phyloP scores from a whole-genome alignment of 805 yeast species.

The Candida awuae region DNA sequence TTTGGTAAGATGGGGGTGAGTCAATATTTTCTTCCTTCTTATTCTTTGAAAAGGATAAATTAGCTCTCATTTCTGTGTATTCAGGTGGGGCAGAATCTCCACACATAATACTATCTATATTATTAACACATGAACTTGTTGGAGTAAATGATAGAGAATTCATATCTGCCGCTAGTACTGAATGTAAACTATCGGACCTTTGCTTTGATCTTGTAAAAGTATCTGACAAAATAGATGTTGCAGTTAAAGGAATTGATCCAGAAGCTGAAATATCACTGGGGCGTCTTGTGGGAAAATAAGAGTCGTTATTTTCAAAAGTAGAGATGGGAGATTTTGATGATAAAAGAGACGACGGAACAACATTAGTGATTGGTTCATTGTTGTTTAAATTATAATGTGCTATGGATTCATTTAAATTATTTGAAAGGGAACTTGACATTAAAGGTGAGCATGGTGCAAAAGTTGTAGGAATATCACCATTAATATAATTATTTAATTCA shows the following conservation, averaged over 20 bases:
- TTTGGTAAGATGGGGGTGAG: constrained; percentile 24
- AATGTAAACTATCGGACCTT: constrained; percentile 3
- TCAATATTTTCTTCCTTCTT: constrained; percentile 17
- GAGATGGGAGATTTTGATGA: constrained; percentile 1
- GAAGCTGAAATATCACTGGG: not conserved
- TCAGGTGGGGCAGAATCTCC: constrained; percentile 3
- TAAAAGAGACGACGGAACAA: constrained; percentile 8
- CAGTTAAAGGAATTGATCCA: not conserved
- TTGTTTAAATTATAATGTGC: constrained; percentile 9
- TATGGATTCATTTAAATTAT: constrained; percentile 24
- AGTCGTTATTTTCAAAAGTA: not conserved
- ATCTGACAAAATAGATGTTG: constrained; percentile 8
- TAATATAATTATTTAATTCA: constrained; percentile 7
- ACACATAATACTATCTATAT: constrained; percentile 9
- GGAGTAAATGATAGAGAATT: not conserved
- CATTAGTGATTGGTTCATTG: constrained; percentile 25
- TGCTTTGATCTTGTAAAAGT: constrained; percentile 8
- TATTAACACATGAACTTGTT: not conserved
- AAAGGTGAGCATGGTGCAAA: constrained; percentile 40
- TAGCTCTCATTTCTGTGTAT: constrained; percentile 1
- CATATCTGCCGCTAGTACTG: constrained; percentile 4
- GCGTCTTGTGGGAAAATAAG: not conserved
- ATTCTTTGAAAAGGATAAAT: constrained; percentile 17
- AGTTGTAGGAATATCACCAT: constrained; percentile 33
- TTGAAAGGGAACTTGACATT: constrained; percentile 30